Evolutionary conservation across 768 basidiomycete species (phyloP), one percentile per base, ranked within the genome.

Genomic region (Cyclocybe cylindracea): DNA sequence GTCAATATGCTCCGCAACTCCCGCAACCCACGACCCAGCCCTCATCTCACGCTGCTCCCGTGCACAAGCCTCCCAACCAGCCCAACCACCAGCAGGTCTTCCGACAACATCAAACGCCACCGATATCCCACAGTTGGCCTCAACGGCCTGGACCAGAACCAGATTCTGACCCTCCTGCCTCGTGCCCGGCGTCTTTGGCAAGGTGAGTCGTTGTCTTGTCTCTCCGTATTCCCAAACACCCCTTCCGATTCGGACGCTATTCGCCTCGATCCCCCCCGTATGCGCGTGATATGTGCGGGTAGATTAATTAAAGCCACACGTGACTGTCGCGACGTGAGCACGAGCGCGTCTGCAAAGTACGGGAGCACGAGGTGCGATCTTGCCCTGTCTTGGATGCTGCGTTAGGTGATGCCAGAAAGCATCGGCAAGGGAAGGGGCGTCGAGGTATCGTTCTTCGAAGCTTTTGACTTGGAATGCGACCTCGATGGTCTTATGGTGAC

Each of bases 161-260:
- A 87, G 66, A 74, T 89, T 48, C 73, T 83, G 67, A 78, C 69
- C 44, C 66, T 89, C 31, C 68, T 89, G 18, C 81, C 48, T 76
- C 76, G 42, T 85, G 31, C 80, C 84, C 4, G 68, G 69, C 46
- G 71, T 84, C 24, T 79, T 84, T 44, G 75, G 67, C 57, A 84
- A 85, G 77, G 84, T 84, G 73, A 70, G 66, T 65, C 46, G 65
- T 14, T 39, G 50, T 39, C 36, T 60, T 33, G 44, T 33, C n/a
- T 48, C 42, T 52, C n/a, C 16, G 43, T 31, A 34, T 51, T 44
- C 58, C 48, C 58, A 51, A 42, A 44, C 19, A 50, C 34, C 24
- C 51, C 39, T 33, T 50, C 24, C 39, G 52, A 57, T 54, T 44
- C 56, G 46, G 38, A 58, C 49, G 43, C 38, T 36, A n/a, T 35